These are phyloP conservation scores for Mycena metata DNA, from an alignment of 768 basidiomycete genomes.

Conservation along the genomic window DNA sequence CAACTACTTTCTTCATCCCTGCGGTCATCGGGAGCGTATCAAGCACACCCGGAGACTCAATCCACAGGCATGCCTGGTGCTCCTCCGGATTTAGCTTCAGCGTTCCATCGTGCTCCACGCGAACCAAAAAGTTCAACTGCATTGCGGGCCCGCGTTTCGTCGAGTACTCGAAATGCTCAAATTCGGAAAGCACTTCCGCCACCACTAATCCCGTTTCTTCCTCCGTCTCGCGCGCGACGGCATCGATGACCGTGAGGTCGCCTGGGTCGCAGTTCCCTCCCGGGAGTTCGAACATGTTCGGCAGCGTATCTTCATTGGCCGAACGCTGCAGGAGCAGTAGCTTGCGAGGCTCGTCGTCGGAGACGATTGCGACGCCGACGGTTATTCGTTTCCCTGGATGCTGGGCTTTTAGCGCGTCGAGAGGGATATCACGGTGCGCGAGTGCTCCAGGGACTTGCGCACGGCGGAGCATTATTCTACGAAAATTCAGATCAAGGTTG, in stretches of 20 bases:
- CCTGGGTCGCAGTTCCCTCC: conserved; percentile 3
- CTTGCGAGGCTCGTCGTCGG: background rate
- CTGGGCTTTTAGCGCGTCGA: background rate
- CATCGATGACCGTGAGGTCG: background rate
- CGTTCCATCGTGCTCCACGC: background rate
- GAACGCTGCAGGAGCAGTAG: conserved; percentile 2
- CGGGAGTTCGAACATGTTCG: conserved; percentile 3
- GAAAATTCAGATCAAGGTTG: background rate
- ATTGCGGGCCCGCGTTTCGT: background rate
- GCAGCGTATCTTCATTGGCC: background rate
- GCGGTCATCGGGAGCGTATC: background rate
- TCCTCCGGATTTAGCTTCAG: conserved; percentile 12
- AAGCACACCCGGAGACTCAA: background rate
- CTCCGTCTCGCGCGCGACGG: conserved; percentile 1
- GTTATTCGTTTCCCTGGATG: background rate
- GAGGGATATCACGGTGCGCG: background rate
- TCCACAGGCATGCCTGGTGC: conserved; percentile 14
- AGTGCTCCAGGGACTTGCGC: background rate
- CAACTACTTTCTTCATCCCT: background rate
- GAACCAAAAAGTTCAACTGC: conserved; percentile 14
- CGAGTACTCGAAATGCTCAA: conserved; percentile 8
- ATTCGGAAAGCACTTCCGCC: background rate
- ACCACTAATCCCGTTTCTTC: conserved; percentile 8
- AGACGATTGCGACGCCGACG: conserved; percentile 11
- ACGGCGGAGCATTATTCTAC: background rate